A percentile compares a stretch with the other conserved stretches of the same genome.
Evolutionary conservation across 2,329 filamentous ascomycete genomes (phyloP).

Genomic region (Fusarium sp.): DNA sequence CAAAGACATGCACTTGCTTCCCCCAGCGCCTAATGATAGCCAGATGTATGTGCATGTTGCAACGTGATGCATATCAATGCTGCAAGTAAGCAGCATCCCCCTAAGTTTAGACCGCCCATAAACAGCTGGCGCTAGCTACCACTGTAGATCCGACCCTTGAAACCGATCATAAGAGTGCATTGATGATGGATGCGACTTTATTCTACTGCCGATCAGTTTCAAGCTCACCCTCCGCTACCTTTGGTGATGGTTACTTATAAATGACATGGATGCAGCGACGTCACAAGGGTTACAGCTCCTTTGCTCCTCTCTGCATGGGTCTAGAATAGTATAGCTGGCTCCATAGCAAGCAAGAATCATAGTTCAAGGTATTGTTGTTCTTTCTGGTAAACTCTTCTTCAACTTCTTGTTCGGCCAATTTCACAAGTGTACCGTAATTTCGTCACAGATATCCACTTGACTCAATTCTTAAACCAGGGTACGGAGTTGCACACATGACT

Average conservation of each 20-base stretch:
- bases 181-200: constrained; percentile 28
- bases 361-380: not conserved
- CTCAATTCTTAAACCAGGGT: constrained; percentile 12
- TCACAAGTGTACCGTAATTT: not conserved
- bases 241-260: not conserved
- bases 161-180: constrained; percentile 15
- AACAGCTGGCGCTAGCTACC: constrained; percentile 10
- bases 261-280: not conserved
- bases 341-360: not conserved
- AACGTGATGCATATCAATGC: not conserved
- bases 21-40: not conserved
- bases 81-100: not conserved
- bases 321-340: not conserved
- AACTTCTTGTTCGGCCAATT: not conserved
- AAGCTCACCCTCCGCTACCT: constrained; percentile 1
- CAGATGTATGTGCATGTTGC: not conserved
- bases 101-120: not conserved
- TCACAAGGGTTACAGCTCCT: not conserved
- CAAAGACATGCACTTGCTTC: not conserved
- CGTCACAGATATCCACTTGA: constrained; percentile 18
- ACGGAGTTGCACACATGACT: not conserved
- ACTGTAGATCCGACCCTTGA: constrained; percentile 11
- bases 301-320: not conserved
- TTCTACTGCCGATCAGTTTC: constrained; percentile 13
- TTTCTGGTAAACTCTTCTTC: not conserved